Evolutionary conservation across 2,329 filamentous ascomycete genomes (phyloP), one percentile per base, ranked within the genome.

Genomic region (Aspergillus transmontanensis): DNA sequence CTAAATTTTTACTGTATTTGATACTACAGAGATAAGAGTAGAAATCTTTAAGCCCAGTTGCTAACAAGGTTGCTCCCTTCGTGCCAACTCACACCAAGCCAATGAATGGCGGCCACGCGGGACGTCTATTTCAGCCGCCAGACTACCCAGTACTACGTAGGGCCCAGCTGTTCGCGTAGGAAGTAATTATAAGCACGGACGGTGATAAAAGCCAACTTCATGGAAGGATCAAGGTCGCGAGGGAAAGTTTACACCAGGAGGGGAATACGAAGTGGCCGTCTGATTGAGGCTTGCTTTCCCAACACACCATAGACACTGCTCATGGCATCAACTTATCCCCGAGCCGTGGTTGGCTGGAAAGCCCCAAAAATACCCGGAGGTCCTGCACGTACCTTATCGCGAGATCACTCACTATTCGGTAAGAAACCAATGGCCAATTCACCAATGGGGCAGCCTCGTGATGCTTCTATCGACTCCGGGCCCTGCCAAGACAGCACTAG

Each of bases 401-500:
- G 19, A n/a, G 39, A n/a, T n/a, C 39, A 6, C 39, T 41, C 39
- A 19, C 6, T 2, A 41, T n/a, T n/a, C 39, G 39, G 39, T 4
- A 41, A 41, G 19, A 9, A 9, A n/a, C 39, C 39, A 41, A 6
- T 36, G 12, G 14, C 34, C 34, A 36, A 0, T 36, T 36, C 14
- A 36, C 14, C 34, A 36, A 36, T 36, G 34, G 14, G 34, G 5
- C 34, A 36, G 34, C 34, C 34, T 36, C 34, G 34, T 36, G 34
- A 16, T 36, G 5, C 34, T 16, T 36, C 10, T 36, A 36, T 36
- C 34, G 34, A 16, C 34, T 36, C 34, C 19, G 16, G 32, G 51
- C 46, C 46, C 46, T 54, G 51, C 51, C 51, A 36, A 54, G 32
- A n/a, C 28, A 34, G 30, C 28, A 28, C 51, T 54, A 54, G 51